These are phyloP conservation scores for Leucosporidium yakuticum DNA, from an alignment of 768 basidiomycete genomes.

Conservation along the genomic window DNA sequence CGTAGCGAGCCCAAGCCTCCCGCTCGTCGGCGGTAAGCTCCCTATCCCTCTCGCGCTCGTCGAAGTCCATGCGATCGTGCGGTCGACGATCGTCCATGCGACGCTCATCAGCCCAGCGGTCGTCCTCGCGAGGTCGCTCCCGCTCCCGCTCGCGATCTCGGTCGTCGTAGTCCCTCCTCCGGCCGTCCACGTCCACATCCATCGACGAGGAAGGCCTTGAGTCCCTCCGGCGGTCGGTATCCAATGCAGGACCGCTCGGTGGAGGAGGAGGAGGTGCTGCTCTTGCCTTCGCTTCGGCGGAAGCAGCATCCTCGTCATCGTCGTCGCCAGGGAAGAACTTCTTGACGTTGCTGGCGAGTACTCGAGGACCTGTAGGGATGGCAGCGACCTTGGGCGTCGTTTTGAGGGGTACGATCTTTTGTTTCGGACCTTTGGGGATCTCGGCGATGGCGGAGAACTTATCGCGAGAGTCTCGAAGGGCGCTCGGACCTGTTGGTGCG, in stretches of 20 bases:
- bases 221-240: slow-evolving; percentile 27
- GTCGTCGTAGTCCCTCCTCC: not conserved
- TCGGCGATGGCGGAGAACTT: no score
- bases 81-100: no score
- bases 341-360: slow-evolving; percentile 47
- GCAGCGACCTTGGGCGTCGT: not conserved
- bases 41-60: slow-evolving; percentile 5
- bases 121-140: slow-evolving; percentile 3
- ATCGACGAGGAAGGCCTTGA: not conserved
- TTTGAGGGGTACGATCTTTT: slow-evolving; percentile 22
- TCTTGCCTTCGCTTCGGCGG: no score
- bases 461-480: not conserved
- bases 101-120: no score
- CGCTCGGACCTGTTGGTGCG: slow-evolving; percentile 6
- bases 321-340: slow-evolving; percentile 80
- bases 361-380: slow-evolving; percentile 4
- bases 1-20: not conserved
- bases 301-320: slow-evolving; percentile 53
- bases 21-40: not conserved
- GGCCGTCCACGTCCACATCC: not conserved
- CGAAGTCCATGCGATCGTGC: slow-evolving; percentile 17
- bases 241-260: no score
- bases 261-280: no score
- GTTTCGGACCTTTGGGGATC: slow-evolving; percentile 4
- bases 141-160: not conserved